These are phyloP conservation scores for Geopyxis carbonaria DNA, from an alignment of 495 filamentous ascomycete genomes.

Conservation along the genomic window DNA sequence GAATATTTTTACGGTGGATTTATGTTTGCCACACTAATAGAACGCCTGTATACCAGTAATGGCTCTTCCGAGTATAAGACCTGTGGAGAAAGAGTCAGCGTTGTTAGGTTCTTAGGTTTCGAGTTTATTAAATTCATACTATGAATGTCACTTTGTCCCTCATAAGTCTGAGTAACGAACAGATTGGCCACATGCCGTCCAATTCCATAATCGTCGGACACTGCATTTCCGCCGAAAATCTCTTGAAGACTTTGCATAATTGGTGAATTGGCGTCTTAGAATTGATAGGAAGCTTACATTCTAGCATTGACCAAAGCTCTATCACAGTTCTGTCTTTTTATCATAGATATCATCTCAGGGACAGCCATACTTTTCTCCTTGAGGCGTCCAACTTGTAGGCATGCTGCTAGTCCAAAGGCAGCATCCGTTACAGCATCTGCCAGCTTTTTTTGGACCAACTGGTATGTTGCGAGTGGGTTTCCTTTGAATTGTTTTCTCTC, in stretches of 20 bases:
- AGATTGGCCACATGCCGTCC: conserved; percentile 90
- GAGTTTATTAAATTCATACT: conserved; percentile 36
- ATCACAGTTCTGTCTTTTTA: conserved; percentile 97
- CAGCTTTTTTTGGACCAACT: conserved; percentile 96
- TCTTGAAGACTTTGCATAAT: conserved; percentile 52
- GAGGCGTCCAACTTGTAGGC: conserved; percentile 75
- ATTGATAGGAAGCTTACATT: conserved; percentile 32
- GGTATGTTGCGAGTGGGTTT: conserved; percentile 90
- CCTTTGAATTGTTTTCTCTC: conserved; percentile 93
- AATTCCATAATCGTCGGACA: conserved; percentile 90
- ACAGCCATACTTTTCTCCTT: conserved; percentile 78
- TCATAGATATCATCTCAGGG: conserved; percentile 97
- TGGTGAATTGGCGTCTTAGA: background rate
- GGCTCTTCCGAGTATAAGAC: conserved; percentile 43
- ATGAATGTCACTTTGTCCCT: conserved; percentile 93
- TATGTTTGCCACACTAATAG: no score
- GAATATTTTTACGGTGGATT: no score
- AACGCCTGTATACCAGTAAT: conserved; percentile 47
- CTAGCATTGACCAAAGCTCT: conserved; percentile 65
- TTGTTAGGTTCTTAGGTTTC: background rate
- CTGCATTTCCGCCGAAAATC: conserved; percentile 90
- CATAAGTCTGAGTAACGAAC: conserved; percentile 95
- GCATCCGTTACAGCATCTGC: conserved; percentile 83
- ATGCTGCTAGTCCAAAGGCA: conserved; percentile 71
- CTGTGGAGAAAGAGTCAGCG: no score